Percentiles rank a stretch among this genome's conserved stretches.
These are phyloP conservation scores for Bremia lactucae DNA, from an alignment of 352 stramenopile species.

Conservation along the genomic window DNA sequence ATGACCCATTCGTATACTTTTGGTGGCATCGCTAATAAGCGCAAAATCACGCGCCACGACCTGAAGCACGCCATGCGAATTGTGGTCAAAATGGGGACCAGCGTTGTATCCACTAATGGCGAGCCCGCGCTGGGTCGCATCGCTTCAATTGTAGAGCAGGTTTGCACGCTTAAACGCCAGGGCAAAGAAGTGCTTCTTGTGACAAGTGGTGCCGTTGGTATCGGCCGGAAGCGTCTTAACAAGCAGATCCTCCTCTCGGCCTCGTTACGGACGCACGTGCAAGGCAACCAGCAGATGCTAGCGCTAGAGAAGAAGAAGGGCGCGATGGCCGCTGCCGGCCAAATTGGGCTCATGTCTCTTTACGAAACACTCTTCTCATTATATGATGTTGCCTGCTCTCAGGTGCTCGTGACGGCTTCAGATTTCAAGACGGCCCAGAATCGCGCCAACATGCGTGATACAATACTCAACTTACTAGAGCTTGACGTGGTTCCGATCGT, in stretches of 20 bases:
- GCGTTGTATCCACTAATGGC: slow-evolving; percentile 89
- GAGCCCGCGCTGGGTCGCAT: slow-evolving; percentile 87
- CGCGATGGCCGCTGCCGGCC: slow-evolving; percentile 86
- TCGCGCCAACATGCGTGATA: slow-evolving; percentile 78
- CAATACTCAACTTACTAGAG: slow-evolving; percentile 86
- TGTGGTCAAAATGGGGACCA: slow-evolving; percentile 94
- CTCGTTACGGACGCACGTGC: slow-evolving; percentile 79
- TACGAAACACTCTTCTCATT: slow-evolving; percentile 95
- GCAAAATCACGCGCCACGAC: slow-evolving; percentile 51
- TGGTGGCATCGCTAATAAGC: slow-evolving; percentile 22
- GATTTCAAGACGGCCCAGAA: slow-evolving; percentile 83
- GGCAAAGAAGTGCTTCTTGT: slow-evolving; percentile 86
- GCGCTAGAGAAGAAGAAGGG: slow-evolving; percentile 83
- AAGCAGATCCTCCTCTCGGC: slow-evolving; percentile 88
- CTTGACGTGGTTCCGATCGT: slow-evolving; percentile 97
- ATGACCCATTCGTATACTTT: slow-evolving; percentile 40
- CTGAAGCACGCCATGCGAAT: slow-evolving; percentile 81
- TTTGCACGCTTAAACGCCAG: slow-evolving; percentile 87
- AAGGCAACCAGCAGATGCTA: slow-evolving; percentile 86
- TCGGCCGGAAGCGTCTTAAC: slow-evolving; percentile 88
- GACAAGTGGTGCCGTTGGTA: slow-evolving; percentile 88
- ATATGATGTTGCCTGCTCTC: slow-evolving; percentile 90
- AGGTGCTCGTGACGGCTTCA: slow-evolving; percentile 75
- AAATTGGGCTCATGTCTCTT: slow-evolving; percentile 97
- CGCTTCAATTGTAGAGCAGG: slow-evolving; percentile 88